Evolutionary conservation across 1,284 basidiomycete species (phyloP), one percentile per base, ranked within the genome.

Genomic region (Papiliotrema laurentii): DNA sequence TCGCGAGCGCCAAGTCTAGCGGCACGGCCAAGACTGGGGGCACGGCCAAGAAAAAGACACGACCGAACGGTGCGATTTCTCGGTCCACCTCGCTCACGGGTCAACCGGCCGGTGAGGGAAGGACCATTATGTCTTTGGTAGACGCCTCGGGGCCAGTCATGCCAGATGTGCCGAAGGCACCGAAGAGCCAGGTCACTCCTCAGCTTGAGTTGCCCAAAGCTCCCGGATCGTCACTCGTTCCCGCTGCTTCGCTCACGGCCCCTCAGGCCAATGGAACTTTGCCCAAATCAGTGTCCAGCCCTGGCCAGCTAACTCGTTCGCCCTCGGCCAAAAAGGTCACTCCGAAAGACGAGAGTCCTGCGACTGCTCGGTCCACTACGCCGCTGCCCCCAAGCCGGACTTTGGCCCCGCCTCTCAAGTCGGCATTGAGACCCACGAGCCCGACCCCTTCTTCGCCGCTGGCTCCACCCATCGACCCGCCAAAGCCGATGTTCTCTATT

Each of bases 151-250:
- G 57, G 10, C 69, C 72, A 9, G 47, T 52, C 10, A 69, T 74
- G 70, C 66, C 65, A 5, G 71, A 73, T 10, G 66, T 74, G 0
- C 71, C 72, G 26, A 72, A 70, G 51, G 72, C 72, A 0, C 72
- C 72, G 2, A 60, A 55, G 46, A 63, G 63, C 35, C 63, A 67
- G 26, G 62, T 68, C n/a, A 61, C 56, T 9, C 69, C 70, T 4
- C 58, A 62, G 40, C 60, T 73, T 58, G 60, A 63, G 47, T 43
- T 69, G 3, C 53, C 60, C 19, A 68, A 61, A 51, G 70, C 70
- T 0, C 70, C 70, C 2, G 70, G 70, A 44, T 64, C 67, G 13
- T 61, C 64, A 1, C 50, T 70, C 30, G 57, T 66, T 7, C 49
- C 55, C 2, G 36, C 49, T 14, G 53, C 42, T 35, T 27, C 28